phyloP scores from a whole-genome alignment of 2,329 filamentous ascomycete species.

The Cryphonectria nitschkei region DNA sequence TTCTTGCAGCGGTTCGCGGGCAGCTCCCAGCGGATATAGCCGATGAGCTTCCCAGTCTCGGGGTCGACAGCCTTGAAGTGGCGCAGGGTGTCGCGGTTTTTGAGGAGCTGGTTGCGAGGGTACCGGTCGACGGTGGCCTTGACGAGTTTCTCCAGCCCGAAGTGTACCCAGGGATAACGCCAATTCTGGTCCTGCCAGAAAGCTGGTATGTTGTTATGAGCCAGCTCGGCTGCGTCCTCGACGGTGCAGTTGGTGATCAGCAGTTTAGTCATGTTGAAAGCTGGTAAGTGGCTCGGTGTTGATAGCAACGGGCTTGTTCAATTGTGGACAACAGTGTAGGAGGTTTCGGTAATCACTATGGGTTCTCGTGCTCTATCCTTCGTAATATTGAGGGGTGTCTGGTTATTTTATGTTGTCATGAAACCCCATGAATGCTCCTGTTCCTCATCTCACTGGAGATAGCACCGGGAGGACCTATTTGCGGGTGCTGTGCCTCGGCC shows the following conservation, averaged over 20 bases:
- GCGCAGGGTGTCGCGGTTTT: constrained; percentile 27
- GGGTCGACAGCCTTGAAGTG: constrained; percentile 34
- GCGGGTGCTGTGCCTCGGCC: background rate
- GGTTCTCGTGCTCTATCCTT: background rate
- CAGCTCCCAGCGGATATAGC: constrained; percentile 33
- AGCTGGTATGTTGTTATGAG: constrained; percentile 32
- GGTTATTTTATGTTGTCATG: background rate
- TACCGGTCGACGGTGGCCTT: constrained; percentile 13
- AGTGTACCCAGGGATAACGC: constrained; percentile 27
- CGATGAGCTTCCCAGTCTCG: constrained; percentile 31
- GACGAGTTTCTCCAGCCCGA: constrained; percentile 18
- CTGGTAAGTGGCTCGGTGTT: background rate
- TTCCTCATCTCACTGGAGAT: background rate
- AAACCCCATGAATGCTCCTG: background rate
- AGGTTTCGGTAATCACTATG: background rate
- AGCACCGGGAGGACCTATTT: background rate
- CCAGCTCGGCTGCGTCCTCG: constrained; percentile 28
- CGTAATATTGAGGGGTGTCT: background rate
- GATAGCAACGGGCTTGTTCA: background rate
- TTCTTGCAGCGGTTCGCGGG: constrained; percentile 10
- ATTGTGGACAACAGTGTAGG: background rate
- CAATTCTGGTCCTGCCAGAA: constrained; percentile 33
- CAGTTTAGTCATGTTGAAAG: constrained; percentile 18
- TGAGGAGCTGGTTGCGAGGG: constrained; percentile 30
- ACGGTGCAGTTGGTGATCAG: constrained; percentile 28